Conservation (phyloP, 2,329 filamentous ascomycete species). For the Polychaeton citri region DNA sequence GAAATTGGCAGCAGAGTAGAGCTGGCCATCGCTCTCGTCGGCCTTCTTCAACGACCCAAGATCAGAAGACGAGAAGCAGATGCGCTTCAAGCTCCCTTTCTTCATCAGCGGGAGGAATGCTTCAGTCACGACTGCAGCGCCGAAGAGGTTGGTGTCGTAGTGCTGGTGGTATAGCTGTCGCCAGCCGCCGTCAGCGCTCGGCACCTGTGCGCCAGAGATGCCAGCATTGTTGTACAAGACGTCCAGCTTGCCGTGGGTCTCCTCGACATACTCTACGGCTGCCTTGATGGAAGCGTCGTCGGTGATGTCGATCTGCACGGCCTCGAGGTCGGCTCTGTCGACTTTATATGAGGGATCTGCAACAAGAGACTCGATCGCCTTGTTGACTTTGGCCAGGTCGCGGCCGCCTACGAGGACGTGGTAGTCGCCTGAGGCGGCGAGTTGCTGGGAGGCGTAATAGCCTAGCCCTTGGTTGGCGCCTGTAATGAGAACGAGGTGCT, state of each 20-base stretch:
- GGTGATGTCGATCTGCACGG: conserved; percentile 30
- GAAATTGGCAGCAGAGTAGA: conserved; percentile 3
- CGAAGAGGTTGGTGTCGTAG: conserved; percentile 18
- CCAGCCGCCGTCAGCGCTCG: conserved; percentile 2
- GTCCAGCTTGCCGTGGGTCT: conserved; percentile 19
- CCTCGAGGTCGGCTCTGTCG: conserved; percentile 20
- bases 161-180: conserved; percentile 10
- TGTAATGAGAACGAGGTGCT: conserved; percentile 24
- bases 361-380: conserved; percentile 21
- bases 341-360: conserved; percentile 14
- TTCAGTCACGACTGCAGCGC: conserved; percentile 11
- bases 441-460: conserved; percentile 27
- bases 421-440: conserved; percentile 26
- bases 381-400: conserved; percentile 20
- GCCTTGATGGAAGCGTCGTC: conserved; percentile 28
- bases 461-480: conserved; percentile 33
- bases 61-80: conserved; percentile 15
- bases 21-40: not conserved
- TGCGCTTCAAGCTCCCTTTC: conserved; percentile 12
- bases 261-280: conserved; percentile 20
- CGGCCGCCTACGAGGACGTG: conserved; percentile 29
- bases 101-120: conserved; percentile 16
- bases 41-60: conserved; percentile 8
- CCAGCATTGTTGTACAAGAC: conserved; percentile 26
- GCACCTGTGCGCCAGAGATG: conserved; percentile 6